A percentile compares a stretch with the other conserved stretches of the same genome.
Evolutionary conservation across 2,329 filamentous ascomycete genomes (phyloP).

Genomic region (Sarocladiaceae sp.): DNA sequence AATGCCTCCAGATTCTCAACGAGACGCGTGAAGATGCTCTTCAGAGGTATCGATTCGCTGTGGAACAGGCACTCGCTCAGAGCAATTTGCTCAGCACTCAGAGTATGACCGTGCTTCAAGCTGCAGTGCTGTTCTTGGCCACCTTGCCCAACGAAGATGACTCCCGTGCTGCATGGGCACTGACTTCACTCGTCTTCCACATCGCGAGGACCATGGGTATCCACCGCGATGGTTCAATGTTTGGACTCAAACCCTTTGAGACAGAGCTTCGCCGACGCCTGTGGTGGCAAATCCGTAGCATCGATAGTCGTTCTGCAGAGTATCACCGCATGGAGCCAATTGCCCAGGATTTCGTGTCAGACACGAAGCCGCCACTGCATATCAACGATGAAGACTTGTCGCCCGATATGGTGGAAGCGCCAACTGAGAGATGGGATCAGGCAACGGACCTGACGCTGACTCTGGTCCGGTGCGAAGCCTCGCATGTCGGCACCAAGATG

Average conservation of each 20-base stretch:
- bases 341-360: not conserved
- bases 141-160: not conserved
- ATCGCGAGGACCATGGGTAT: conserved; percentile 6
- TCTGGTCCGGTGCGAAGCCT: not conserved
- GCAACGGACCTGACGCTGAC: not conserved
- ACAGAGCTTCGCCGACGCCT: not conserved
- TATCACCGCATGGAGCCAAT: conserved; percentile 1
- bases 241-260: not conserved
- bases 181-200: not conserved
- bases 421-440: not conserved
- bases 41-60: conserved; percentile 5
- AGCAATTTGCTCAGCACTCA: not conserved
- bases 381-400: not conserved
- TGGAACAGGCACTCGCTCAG: not conserved
- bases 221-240: not conserved
- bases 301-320: not conserved
- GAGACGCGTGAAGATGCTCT: conserved; percentile 7
- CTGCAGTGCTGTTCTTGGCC: not conserved
- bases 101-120: not conserved
- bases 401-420: not conserved
- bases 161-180: conserved; percentile 20
- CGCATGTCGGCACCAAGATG: not conserved
- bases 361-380: conserved; percentile 1
- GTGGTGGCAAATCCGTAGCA: not conserved
- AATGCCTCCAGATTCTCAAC: conserved; percentile 9